Conservation (phyloP, 208 protist species). For the Angomonas deanei region DNA sequence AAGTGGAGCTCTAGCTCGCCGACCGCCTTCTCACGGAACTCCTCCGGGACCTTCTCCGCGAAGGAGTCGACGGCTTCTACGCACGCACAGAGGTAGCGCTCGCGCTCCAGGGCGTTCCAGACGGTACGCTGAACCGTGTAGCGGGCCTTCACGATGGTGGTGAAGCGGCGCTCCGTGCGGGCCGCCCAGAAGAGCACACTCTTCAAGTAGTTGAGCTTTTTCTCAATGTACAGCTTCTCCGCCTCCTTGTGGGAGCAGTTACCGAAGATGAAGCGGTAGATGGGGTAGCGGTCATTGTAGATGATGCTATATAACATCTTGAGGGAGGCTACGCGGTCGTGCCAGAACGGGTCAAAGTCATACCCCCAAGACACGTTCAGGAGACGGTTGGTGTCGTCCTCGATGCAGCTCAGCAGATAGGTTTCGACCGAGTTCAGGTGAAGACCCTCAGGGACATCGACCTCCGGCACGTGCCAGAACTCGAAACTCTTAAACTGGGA, state of each 20-base stretch:
- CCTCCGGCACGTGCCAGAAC: constrained; percentile 80
- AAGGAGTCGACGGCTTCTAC: constrained; percentile 78
- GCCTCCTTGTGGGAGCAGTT: constrained; percentile 62
- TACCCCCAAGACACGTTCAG: constrained; percentile 76
- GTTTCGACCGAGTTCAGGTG: constrained; percentile 53
- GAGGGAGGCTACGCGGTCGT: constrained; percentile 75
- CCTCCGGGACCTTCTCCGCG: constrained; percentile 62
- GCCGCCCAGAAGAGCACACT: constrained; percentile 72
- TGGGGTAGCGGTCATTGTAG: constrained; percentile 47
- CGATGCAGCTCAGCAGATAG: constrained; percentile 80
- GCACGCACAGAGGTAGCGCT: constrained; percentile 80
- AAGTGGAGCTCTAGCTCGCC: constrained; percentile 75
- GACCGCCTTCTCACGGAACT: constrained; percentile 76
- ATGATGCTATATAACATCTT: constrained; percentile 60
- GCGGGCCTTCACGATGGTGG: constrained; percentile 71
- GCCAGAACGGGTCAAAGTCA: constrained; percentile 89
- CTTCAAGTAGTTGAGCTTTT: constrained; percentile 83
- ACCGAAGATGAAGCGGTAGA: constrained; percentile 73
- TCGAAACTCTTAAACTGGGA: constrained; percentile 82
- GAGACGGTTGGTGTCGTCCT: constrained; percentile 80
- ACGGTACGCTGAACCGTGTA: constrained; percentile 79
- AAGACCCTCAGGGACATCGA: constrained; percentile 31
- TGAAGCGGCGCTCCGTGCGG: constrained; percentile 71
- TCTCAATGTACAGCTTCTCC: constrained; percentile 60
- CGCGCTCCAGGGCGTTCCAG: constrained; percentile 86